A percentile compares a stretch with the other conserved stretches of the same genome.
phyloP scores from a whole-genome alignment of 2,329 filamentous ascomycete genomes.

The Diaporthe destruens region DNA sequence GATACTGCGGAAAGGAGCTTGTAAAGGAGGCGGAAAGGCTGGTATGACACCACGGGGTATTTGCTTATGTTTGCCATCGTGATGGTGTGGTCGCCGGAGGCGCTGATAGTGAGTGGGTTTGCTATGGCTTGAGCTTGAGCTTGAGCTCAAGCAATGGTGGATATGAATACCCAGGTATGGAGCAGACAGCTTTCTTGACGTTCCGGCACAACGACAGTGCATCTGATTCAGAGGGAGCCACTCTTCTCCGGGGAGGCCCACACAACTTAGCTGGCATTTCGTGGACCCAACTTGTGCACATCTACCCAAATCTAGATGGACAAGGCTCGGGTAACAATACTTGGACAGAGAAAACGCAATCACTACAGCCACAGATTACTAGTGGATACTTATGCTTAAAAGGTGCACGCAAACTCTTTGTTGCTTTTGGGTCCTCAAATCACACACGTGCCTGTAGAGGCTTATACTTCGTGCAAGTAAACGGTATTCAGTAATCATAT shows the following conservation, averaged over 20 bases:
- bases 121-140: not conserved
- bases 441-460: too few species aligned
- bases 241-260: slow-evolving; percentile 1
- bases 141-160: not conserved
- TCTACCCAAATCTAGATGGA: not conserved
- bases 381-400: not conserved
- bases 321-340: not conserved
- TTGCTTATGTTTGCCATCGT: slow-evolving; percentile 27
- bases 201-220: not conserved
- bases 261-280: not conserved
- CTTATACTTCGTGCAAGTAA: too few species aligned
- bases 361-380: not conserved
- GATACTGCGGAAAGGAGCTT: slow-evolving; percentile 9
- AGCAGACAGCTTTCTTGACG: too few species aligned
- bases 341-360: not conserved
- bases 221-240: not conserved
- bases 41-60: slow-evolving; percentile 40
- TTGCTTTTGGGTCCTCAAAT: too few species aligned
- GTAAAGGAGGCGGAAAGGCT: slow-evolving; percentile 40
- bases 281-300: slow-evolving; percentile 1
- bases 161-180: too few species aligned
- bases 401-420: too few species aligned
- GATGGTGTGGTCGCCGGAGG: not conserved
- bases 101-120: too few species aligned
- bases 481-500: too few species aligned